Conservation (phyloP, 2,329 filamentous ascomycete genomes). For the Apiospora phragmitis region DNA sequence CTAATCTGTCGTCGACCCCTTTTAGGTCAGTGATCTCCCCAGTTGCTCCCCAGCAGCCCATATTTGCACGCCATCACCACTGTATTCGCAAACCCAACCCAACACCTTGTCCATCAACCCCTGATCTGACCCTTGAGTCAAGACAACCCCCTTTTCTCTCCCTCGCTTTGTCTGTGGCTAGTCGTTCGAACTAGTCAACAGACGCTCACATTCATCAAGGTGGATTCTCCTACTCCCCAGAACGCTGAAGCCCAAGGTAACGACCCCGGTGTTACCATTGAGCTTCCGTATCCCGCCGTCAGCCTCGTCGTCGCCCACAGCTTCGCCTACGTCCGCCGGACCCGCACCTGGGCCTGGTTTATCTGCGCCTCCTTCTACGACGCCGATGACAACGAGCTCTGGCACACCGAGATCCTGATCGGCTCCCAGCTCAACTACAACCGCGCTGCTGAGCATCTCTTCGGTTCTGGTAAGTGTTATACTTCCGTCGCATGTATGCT, state of each 20-base stretch:
- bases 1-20: background rate
- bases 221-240: constrained; percentile 24
- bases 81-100: background rate
- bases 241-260: background rate
- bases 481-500: background rate
- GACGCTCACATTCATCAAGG: constrained; percentile 19
- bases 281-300: constrained; percentile 45
- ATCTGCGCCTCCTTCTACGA: constrained; percentile 50
- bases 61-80: background rate
- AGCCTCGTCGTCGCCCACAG: constrained; percentile 47
- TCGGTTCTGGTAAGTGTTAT: background rate
- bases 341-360: constrained; percentile 46
- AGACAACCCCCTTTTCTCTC: background rate
- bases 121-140: background rate
- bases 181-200: constrained; percentile 11
- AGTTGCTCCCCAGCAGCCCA: background rate
- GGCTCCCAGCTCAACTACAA: constrained; percentile 19
- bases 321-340: constrained; percentile 32
- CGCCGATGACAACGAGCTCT: constrained; percentile 38
- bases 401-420: constrained; percentile 47
- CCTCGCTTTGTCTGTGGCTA: constrained; percentile 13
- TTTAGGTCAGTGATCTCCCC: background rate
- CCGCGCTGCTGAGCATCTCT: background rate
- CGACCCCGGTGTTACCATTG: constrained; percentile 5
- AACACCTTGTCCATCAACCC: background rate